phyloP scores from a whole-genome alignment of 768 basidiomycete species.

The Trametes cinnabarina region DNA sequence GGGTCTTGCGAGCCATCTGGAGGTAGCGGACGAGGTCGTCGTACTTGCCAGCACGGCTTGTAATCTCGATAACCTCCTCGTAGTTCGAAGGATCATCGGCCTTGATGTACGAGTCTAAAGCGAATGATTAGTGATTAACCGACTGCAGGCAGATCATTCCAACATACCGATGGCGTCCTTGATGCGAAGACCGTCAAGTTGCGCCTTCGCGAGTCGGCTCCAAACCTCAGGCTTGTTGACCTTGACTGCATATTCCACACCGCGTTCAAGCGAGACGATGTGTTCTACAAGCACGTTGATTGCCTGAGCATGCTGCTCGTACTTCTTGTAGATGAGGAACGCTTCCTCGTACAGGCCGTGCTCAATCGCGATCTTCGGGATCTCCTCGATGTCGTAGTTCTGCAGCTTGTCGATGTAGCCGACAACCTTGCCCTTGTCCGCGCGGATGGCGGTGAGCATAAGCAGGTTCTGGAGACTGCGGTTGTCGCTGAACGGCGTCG shows the following conservation, averaged over 20 bases:
- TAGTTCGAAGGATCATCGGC: constrained; percentile 95
- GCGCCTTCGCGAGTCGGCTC: constrained; percentile 97
- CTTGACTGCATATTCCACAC: constrained; percentile 93
- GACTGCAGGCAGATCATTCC: background rate
- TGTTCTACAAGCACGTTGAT: constrained; percentile 98
- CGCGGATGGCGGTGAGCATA: constrained; percentile 91
- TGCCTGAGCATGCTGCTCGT: constrained; percentile 91
- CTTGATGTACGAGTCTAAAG: constrained; percentile 92
- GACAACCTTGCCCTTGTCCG: constrained; percentile 98
- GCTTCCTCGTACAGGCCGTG: constrained; percentile 96
- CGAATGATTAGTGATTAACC: background rate
- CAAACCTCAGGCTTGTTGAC: constrained; percentile 96
- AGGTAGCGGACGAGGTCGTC: constrained; percentile 95
- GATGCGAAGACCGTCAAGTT: constrained; percentile 95
- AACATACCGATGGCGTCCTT: constrained; percentile 91
- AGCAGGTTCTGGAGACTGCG: constrained; percentile 93
- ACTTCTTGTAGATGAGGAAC: constrained; percentile 95
- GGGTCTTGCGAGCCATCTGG: constrained; percentile 97
- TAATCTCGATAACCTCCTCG: constrained; percentile 92
- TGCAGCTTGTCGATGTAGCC: constrained; percentile 96
- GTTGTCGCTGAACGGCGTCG: constrained; percentile 97
- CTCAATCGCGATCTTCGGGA: constrained; percentile 95
- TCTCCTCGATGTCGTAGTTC: constrained; percentile 92
- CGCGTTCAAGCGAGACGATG: constrained; percentile 96
- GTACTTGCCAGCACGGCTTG: constrained; percentile 87